Conservation (phyloP, 441 rosid genomes). For the Pelargonium fulgidum region DNA sequence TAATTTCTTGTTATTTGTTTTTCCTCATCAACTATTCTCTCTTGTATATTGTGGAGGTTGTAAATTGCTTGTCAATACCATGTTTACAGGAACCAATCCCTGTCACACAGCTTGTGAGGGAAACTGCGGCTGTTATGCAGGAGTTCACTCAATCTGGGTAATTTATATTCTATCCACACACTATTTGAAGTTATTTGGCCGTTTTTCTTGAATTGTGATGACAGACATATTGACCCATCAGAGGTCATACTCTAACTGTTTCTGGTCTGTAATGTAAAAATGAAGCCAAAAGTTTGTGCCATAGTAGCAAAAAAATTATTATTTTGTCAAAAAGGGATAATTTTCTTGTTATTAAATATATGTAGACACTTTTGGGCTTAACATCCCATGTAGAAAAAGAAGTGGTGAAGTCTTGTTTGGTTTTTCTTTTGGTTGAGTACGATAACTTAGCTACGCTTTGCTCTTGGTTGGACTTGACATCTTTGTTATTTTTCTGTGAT, state of each 20-base stretch:
- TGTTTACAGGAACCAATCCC: slow-evolving; percentile 77
- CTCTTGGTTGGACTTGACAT: not conserved
- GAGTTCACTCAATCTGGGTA: slow-evolving; percentile 99
- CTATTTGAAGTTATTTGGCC: not conserved
- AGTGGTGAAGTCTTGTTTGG: not conserved
- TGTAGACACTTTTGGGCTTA: not conserved
- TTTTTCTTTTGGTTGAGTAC: not conserved
- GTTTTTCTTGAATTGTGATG: not conserved
- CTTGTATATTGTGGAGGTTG: not conserved
- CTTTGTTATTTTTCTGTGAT: not conserved
- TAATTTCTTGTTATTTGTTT: not conserved
- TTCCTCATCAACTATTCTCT: not conserved
- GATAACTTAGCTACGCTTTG: not conserved
- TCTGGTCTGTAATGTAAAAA: not conserved
- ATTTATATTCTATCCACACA: slow-evolving; percentile 2
- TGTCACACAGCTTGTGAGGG: slow-evolving; percentile 93
- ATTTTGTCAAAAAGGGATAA: not conserved
- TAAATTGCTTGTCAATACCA: not conserved
- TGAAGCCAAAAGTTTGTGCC: not conserved
- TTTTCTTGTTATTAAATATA: not conserved
- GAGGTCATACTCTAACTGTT: not conserved
- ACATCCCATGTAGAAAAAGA: not conserved
- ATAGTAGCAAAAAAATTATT: not conserved
- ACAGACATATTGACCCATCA: not conserved
- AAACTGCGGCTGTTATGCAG: slow-evolving; percentile 97